These are phyloP conservation scores for Nissolia schottii DNA, from an alignment of 306 rosid species.

Conservation along the genomic window DNA sequence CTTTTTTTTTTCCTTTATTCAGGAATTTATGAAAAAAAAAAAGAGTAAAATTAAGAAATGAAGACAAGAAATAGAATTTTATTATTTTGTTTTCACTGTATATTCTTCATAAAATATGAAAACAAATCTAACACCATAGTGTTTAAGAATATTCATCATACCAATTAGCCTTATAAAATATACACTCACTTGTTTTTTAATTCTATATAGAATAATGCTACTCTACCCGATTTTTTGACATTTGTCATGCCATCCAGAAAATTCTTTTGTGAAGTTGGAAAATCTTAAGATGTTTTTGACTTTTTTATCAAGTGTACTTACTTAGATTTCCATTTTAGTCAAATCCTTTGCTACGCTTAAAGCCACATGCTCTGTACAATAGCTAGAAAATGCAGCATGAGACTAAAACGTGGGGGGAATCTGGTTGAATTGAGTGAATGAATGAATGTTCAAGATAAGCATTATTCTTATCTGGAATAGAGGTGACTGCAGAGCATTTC, in stretches of 20 bases:
- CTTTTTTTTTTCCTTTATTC: too few relatives aligned
- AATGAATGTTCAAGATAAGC: constrained; percentile 14
- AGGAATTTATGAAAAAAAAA: too few relatives aligned
- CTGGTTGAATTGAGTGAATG: constrained; percentile 21
- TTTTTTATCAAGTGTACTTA: background rate
- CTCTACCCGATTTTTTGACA: too few relatives aligned
- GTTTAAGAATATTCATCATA: too few relatives aligned
- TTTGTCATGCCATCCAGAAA: background rate
- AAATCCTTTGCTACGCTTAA: background rate
- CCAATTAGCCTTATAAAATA: too few relatives aligned
- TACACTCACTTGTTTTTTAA: too few relatives aligned
- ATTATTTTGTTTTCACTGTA: too few relatives aligned
- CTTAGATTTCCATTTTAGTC: background rate
- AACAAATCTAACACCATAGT: too few relatives aligned
- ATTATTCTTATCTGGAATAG: constrained; percentile 29
- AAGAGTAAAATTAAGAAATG: too few relatives aligned
- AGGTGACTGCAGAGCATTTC: constrained; percentile 24
- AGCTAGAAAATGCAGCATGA: background rate
- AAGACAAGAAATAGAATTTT: too few relatives aligned
- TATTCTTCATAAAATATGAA: too few relatives aligned
- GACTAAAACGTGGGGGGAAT: constrained; percentile 10
- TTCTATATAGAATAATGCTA: too few relatives aligned
- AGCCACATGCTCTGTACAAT: background rate
- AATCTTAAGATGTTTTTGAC: background rate
- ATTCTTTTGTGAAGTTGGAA: background rate